Conservation (phyloP, 805 yeast species). For the Saturnispora mendoncae region DNA sequence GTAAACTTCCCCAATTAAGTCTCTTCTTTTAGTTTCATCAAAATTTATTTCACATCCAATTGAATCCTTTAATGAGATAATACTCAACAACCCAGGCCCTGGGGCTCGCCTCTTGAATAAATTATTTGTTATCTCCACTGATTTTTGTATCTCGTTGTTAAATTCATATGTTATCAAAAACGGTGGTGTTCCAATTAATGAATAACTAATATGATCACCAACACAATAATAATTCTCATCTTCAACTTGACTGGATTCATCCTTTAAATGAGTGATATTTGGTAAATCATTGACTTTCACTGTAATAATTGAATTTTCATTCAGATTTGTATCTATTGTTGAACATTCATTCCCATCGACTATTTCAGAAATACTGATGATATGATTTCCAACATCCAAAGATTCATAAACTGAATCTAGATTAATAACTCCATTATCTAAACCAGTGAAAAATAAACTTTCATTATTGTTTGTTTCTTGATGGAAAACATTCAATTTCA, state of each 20-base stretch:
- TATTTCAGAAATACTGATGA: slow-evolving; percentile 48
- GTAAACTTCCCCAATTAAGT: slow-evolving; percentile 30
- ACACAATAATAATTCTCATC: slow-evolving; percentile 62
- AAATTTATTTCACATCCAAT: slow-evolving; percentile 63
- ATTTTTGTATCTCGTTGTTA: slow-evolving; percentile 46
- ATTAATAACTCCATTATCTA: slow-evolving; percentile 31
- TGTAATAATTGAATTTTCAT: too few relatives aligned
- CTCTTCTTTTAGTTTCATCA: slow-evolving; percentile 28
- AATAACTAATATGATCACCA: slow-evolving; percentile 79
- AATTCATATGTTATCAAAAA: slow-evolving; percentile 68
- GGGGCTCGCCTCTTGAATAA: slow-evolving; percentile 63
- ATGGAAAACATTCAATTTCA: slow-evolving; percentile 51
- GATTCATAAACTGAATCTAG: slow-evolving; percentile 39
- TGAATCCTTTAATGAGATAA: slow-evolving; percentile 65
- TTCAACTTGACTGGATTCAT: slow-evolving; percentile 26
- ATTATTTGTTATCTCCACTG: slow-evolving; percentile 35
- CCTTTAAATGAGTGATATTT: slow-evolving; percentile 38
- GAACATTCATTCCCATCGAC: slow-evolving; percentile 65
- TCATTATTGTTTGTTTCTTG: slow-evolving; percentile 50
- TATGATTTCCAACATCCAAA: slow-evolving; percentile 62
- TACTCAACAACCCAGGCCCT: slow-evolving; percentile 64
- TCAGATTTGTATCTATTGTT: slow-evolving; percentile 28
- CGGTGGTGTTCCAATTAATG: slow-evolving; percentile 72
- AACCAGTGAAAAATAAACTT: slow-evolving; percentile 34
- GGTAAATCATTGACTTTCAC: slow-evolving; percentile 74